Conservation (phyloP, 306 rosid species). For the Arachis stenosperma region DNA sequence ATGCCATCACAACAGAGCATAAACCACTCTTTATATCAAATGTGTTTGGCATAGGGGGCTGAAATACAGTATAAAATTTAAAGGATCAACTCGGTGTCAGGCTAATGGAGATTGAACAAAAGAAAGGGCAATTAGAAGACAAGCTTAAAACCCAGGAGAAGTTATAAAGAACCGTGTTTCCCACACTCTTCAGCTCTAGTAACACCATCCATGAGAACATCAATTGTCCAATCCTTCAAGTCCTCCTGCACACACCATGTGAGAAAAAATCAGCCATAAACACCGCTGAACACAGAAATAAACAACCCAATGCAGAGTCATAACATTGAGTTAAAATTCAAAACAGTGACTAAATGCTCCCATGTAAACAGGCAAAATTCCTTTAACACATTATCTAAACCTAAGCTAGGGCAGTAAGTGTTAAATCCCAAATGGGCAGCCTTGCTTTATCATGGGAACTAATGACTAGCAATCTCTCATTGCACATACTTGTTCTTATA, state of each 20-base stretch:
- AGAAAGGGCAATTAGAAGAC: neutral
- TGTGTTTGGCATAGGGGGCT: too few relatives aligned
- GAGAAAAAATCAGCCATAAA: constrained; percentile 30
- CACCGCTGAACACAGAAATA: neutral
- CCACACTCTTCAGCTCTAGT: constrained; percentile 65
- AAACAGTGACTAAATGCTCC: constrained; percentile 11
- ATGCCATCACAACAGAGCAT: constrained; percentile 15
- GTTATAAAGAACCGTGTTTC: constrained; percentile 44
- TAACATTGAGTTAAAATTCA: neutral
- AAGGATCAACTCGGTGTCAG: too few relatives aligned
- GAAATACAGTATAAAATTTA: too few relatives aligned
- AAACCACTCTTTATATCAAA: too few relatives aligned
- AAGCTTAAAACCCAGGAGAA: constrained; percentile 9
- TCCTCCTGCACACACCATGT: constrained; percentile 57
- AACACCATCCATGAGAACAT: constrained; percentile 70
- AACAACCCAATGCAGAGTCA: neutral
- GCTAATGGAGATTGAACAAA: neutral
- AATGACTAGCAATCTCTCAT: neutral
- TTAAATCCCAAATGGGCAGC: neutral
- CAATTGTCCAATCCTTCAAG: constrained; percentile 81
- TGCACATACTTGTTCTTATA: neutral
- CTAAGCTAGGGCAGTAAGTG: constrained; percentile 12
- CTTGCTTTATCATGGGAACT: neutral
- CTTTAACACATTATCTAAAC: neutral
- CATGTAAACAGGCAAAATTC: neutral